These are phyloP conservation scores for Fraxinus latifolia DNA, from an alignment of 305 asterid genomes.

Conservation along the genomic window DNA sequence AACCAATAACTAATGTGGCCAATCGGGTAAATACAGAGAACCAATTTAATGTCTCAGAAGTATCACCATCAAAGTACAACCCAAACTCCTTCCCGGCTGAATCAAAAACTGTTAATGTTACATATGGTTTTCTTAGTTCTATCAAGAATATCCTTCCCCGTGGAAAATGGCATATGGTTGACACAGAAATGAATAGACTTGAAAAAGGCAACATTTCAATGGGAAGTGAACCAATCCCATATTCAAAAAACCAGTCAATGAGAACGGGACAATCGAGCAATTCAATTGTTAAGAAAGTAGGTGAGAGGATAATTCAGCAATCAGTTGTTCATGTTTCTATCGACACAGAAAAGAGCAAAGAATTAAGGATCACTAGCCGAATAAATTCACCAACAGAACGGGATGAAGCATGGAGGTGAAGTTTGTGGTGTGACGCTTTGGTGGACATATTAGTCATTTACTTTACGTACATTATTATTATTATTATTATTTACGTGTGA, in stretches of 20 bases:
- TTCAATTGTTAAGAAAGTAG: slow-evolving; percentile 21
- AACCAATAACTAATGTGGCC: not conserved
- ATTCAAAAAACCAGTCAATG: not conserved
- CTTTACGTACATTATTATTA: not conserved
- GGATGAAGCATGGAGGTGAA: slow-evolving; percentile 46
- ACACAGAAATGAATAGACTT: not conserved
- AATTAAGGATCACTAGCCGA: slow-evolving; percentile 33
- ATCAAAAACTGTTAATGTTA: not conserved
- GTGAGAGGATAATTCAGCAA: slow-evolving; percentile 21
- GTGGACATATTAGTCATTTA: not conserved
- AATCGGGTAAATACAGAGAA: not conserved
- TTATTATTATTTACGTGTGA: not conserved
- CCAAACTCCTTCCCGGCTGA: not conserved
- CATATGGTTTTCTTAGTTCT: not conserved
- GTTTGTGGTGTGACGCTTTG: not conserved
- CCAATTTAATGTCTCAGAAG: not conserved
- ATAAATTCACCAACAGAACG: slow-evolving; percentile 36
- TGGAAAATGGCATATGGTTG: not conserved
- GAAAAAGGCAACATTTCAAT: not conserved
- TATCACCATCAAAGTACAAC: not conserved
- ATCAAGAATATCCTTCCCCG: not conserved
- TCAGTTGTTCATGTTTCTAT: slow-evolving; percentile 18
- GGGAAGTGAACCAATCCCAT: not conserved
- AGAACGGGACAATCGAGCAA: slow-evolving; percentile 27
- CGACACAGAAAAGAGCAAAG: slow-evolving; percentile 31